phyloP scores from a whole-genome alignment of 75 land plant genomes.

The Pinus taeda region DNA sequence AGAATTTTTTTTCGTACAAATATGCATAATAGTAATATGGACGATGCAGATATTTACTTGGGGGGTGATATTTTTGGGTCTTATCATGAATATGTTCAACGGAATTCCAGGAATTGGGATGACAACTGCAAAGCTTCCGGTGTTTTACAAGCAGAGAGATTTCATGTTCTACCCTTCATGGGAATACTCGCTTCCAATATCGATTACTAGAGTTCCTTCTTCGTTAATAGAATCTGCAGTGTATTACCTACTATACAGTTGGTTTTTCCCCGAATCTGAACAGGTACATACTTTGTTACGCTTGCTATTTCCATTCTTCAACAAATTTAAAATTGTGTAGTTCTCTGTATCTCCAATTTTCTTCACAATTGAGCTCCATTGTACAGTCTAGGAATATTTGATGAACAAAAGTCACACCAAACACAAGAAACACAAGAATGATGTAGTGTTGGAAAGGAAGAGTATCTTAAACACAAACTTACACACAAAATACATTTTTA shows the following conservation, averaged over 20 bases:
- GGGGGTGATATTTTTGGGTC: slow-evolving; percentile 48
- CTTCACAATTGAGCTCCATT: no score
- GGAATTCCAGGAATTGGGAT: slow-evolving; percentile 43
- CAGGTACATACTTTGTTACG: no score
- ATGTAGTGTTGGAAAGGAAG: no score
- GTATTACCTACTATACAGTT: slow-evolving; percentile 56
- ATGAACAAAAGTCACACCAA: no score
- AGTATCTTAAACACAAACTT: no score
- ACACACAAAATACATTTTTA: no score
- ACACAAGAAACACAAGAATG: no score
- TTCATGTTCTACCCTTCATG: slow-evolving; percentile 58
- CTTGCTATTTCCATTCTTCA: no score
- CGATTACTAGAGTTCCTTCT: slow-evolving; percentile 37
- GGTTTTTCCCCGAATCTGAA: slow-evolving; percentile 47
- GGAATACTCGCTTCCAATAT: slow-evolving; percentile 46
- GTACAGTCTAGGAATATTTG: no score
- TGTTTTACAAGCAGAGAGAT: slow-evolving; percentile 67
- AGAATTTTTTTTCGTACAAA: slow-evolving; percentile 51
- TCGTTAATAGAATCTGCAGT: slow-evolving; percentile 35
- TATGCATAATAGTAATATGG: slow-evolving; percentile 29
- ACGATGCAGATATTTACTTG: slow-evolving; percentile 37
- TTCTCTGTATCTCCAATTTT: no score
- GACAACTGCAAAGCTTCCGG: slow-evolving; percentile 44
- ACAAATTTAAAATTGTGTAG: no score
- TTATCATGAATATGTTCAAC: slow-evolving; percentile 51